phyloP scores from a whole-genome alignment of 1,139 yeast species.

The Eremothecium gossypii region DNA sequence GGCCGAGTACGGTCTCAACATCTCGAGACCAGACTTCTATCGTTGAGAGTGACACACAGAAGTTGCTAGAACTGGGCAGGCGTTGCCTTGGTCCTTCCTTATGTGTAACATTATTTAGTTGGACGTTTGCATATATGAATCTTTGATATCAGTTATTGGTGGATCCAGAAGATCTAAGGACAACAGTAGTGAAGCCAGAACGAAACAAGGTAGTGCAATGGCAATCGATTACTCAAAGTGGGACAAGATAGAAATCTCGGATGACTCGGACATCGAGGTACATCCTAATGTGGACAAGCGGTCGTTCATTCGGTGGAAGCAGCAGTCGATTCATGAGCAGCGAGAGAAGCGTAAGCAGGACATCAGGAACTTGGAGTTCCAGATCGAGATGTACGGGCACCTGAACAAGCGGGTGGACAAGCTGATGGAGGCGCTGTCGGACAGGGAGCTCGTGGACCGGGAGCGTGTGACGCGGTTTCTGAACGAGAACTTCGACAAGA shows the following conservation, averaged over 20 bases:
- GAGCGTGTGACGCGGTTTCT: slow-evolving; percentile 37
- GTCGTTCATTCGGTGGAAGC: slow-evolving; percentile 93
- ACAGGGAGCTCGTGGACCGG: slow-evolving; percentile 37
- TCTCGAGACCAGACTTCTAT: slow-evolving; percentile 88
- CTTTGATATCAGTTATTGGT: too few species aligned
- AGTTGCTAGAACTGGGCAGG: slow-evolving; percentile 2
- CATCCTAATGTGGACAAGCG: slow-evolving; percentile 96
- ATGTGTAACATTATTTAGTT: slow-evolving; percentile 1
- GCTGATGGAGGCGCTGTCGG: slow-evolving; percentile 34
- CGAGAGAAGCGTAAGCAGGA: slow-evolving; percentile 72
- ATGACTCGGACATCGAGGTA: slow-evolving; percentile 92
- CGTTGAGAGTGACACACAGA: slow-evolving; percentile 36
- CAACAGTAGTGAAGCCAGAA: too few species aligned
- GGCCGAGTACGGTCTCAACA: slow-evolving; percentile 85
- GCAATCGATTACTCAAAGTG: slow-evolving; percentile 92
- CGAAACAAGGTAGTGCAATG: slow-evolving; percentile 32
- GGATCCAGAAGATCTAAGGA: too few species aligned
- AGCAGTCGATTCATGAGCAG: slow-evolving; percentile 92
- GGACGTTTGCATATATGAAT: background rate
- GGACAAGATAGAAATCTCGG: slow-evolving; percentile 93
- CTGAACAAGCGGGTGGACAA: slow-evolving; percentile 65
- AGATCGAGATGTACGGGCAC: slow-evolving; percentile 65
- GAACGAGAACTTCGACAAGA: slow-evolving; percentile 43
- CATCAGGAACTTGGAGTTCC: slow-evolving; percentile 65
- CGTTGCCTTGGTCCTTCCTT: background rate